A percentile compares a stretch with the other conserved stretches of the same genome.
phyloP scores from a whole-genome alignment of 768 basidiomycete genomes.

The Epithele typhae region DNA sequence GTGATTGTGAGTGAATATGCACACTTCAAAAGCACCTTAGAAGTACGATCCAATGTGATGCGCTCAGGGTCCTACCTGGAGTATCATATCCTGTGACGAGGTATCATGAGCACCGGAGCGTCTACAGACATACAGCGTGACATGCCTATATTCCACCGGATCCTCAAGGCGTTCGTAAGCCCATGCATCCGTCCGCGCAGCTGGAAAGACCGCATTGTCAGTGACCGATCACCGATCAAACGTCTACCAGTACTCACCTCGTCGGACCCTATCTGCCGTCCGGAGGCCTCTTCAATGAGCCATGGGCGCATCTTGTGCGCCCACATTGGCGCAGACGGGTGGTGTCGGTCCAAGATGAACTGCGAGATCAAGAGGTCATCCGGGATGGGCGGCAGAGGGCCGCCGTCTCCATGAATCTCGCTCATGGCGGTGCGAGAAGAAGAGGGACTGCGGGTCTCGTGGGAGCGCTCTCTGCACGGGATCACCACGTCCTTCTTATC shows the following conservation, averaged over 20 bases:
- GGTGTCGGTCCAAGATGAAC: constrained; percentile 33
- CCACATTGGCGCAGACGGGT: constrained; percentile 27
- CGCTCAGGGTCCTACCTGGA: constrained; percentile 28
- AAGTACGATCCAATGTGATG: constrained; percentile 24
- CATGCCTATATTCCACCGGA: constrained; percentile 32
- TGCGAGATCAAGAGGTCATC: constrained; percentile 35
- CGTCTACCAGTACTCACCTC: constrained; percentile 27
- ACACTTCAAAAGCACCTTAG: not conserved
- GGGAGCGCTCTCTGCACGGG: no score
- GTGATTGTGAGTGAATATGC: constrained; percentile 10
- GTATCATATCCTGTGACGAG: constrained; percentile 31
- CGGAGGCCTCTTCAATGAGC: constrained; percentile 40
- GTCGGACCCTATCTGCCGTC: constrained; percentile 29
- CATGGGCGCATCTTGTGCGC: constrained; percentile 27
- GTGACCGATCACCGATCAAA: not conserved
- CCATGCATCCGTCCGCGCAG: constrained; percentile 33
- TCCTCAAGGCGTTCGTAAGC: constrained; percentile 33
- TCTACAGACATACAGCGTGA: constrained; percentile 3
- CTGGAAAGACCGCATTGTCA: constrained; percentile 16
- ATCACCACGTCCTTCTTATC: no score
- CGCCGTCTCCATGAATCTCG: constrained; percentile 7
- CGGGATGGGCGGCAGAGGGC: constrained; percentile 23
- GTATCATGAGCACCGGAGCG: not conserved
- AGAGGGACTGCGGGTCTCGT: no score
- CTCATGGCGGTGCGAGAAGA: not conserved